A percentile compares a stretch with the other conserved stretches of the same genome.
Evolutionary conservation across 495 filamentous ascomycete species (phyloP).

Genomic region (Clavariopsis aquatica): DNA sequence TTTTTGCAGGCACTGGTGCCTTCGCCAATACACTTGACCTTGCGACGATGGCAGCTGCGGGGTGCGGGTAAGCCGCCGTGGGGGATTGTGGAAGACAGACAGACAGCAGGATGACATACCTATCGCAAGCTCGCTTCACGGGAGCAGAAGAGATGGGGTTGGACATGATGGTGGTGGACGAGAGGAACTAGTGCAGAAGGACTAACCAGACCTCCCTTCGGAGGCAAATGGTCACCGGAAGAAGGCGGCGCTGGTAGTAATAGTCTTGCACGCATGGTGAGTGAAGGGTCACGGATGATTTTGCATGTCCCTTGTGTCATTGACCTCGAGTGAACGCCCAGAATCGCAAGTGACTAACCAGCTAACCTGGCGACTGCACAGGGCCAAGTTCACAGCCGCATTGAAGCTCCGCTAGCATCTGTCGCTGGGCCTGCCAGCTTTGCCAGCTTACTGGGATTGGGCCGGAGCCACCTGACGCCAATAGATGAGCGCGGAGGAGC

Average conservation of each 20-base stretch:
- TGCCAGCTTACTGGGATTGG: neutral
- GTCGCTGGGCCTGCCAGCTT: neutral
- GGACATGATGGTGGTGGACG: constrained; percentile 25
- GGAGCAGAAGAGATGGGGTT: constrained; percentile 23
- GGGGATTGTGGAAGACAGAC: constrained; percentile 3
- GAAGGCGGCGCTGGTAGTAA: constrained; percentile 19
- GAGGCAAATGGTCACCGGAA: constrained; percentile 18
- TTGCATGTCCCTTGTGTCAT: constrained; percentile 30
- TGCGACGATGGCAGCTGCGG: constrained; percentile 69
- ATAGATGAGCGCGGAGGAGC: constrained; percentile 13
- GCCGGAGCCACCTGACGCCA: constrained; percentile 5
- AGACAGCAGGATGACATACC: constrained; percentile 22
- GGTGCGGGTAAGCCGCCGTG: neutral
- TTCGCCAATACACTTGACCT: constrained; percentile 70
- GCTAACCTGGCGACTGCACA: constrained; percentile 1
- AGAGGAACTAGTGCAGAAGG: neutral
- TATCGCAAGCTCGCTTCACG: constrained; percentile 40
- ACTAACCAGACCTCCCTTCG: constrained; percentile 7
- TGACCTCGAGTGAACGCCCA: constrained; percentile 23
- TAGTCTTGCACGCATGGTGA: constrained; percentile 14
- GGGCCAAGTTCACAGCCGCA: constrained; percentile 22
- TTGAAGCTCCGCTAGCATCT: constrained; percentile 25
- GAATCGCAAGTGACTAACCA: constrained; percentile 20
- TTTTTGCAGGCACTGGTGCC: constrained; percentile 70
- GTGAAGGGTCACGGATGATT: constrained; percentile 7